Base-by-base conservation (phyloP, 352 stramenopile species). In the Thalassiosira ordinaria region DNA sequence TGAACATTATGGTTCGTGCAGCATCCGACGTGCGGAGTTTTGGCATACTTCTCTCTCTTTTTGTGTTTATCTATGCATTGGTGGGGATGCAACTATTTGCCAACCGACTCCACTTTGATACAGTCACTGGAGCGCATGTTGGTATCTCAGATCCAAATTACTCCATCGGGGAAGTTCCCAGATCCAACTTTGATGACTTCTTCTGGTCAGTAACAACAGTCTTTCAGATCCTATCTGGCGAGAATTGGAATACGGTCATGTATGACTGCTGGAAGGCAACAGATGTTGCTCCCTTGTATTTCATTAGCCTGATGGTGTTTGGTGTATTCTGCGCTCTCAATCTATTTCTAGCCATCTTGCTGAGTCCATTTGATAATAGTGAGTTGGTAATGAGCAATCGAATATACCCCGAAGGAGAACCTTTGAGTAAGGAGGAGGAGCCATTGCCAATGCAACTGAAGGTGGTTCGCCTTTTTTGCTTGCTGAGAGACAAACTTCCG, bases 201-300 rank as follows among this genome's bases (percentile, higher is more conserved):
- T 74, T 95, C 6, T 94, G 86, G 88, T 90, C 92, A 7, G 73
- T 91, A 13, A 82, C 96, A 20, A 97, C 95, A 0, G 94, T 98
- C 0, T 98, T 98, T 66, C 94, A 98, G 80, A 89, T 98, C 49
- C 96, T 98, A 55, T 96, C 96, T 11, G 95, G 95, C 6, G 96
- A 98, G 55, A 97, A 98, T 82, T 98, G 95, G 95, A 98, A 98
- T 66, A 85, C 74, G 37, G 91, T 98, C 59, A 97, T 98, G 95
- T 98, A 98, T 78, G 94, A 97, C 78, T 92, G 85, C 6, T 96
- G 96, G 75, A 92, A 93, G 5, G 89, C 89, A n/a, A 96, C 56
- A 22, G 39, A 44, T 22, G 55, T 78, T 44, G 31, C 81, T 26
- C 91, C 90, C 20, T 26, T 96, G 16, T 98, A 97, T 78, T 97